Base-by-base conservation (phyloP, 1,139 yeast species). In the Komagataea norvegica region DNA sequence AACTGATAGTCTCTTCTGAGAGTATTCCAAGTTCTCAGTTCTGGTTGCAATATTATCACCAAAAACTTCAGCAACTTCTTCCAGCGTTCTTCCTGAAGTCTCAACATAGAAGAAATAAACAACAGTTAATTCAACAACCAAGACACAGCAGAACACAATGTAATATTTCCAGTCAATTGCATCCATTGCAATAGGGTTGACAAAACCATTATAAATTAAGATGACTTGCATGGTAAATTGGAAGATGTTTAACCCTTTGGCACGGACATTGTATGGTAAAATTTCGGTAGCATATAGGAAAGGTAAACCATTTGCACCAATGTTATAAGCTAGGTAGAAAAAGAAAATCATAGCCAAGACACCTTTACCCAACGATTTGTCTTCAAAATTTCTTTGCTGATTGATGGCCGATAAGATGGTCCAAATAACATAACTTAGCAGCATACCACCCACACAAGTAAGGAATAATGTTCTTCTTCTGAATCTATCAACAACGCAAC, bases 181-280 rank as follows among this genome's bases (percentile, higher is more conserved):
- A 41, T 67, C 76, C 75, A 77, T 69, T 25, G 80, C 83, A 51
- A 77, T 66, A 6, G 81, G 74, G 50, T 74, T 74, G 38, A 74
- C 79, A 51, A 69, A 76, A 29, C 75, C 67, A 38, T 67, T 69
- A 59, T 60, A 59, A 18, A 68, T 47, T 30, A 48, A 47, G 13
- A 52, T 48, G 24, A 49, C 35, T 32, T 62, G 60, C 41, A 57
- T 62, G 19, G 57, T 50, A 26, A 62, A 47, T 33, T 57, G 51
- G 48, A 56, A 50, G 10, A 52, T 44, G 34, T 41, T 52, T 34
- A 46, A 34, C 33, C 65, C 70, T 43, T 59, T 63, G 29, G 64
- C 55, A 42, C 68, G 56, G 16, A 58, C 42, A 16, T 55, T 49
- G 54, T 55, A 68, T 10, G 72, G 70, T 26, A 61, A 42, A 25